These are phyloP conservation scores for Aspergillus diversus DNA, from an alignment of 495 filamentous ascomycete genomes.

Conservation along the genomic window DNA sequence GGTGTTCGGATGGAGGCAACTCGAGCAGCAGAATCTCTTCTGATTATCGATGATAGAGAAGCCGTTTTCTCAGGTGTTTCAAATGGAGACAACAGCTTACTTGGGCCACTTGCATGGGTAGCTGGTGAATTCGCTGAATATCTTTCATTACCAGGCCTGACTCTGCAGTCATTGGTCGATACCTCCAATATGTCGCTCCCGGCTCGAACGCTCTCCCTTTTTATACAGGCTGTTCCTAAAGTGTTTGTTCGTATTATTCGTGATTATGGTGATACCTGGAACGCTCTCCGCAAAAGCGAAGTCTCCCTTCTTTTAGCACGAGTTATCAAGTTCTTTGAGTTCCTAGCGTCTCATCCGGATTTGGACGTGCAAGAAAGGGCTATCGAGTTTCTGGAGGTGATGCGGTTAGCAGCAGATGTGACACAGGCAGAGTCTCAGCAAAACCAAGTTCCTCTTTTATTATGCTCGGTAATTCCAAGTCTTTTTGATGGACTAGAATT, in stretches of 20 bases:
- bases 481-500: slow-evolving; percentile 85
- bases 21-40: slow-evolving; percentile 75
- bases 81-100: slow-evolving; percentile 58
- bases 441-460: slow-evolving; percentile 72
- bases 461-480: slow-evolving; percentile 85
- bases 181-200: slow-evolving; percentile 60
- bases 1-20: slow-evolving; percentile 76
- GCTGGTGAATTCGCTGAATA: slow-evolving; percentile 80
- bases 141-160: slow-evolving; percentile 65
- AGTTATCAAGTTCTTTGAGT: slow-evolving; percentile 79
- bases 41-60: slow-evolving; percentile 56
- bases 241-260: slow-evolving; percentile 69
- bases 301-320: slow-evolving; percentile 75
- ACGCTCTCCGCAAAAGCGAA: slow-evolving; percentile 65
- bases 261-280: slow-evolving; percentile 59
- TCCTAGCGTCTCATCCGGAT: slow-evolving; percentile 75
- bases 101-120: slow-evolving; percentile 79
- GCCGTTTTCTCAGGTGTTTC: slow-evolving; percentile 49
- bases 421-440: slow-evolving; percentile 61
- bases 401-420: slow-evolving; percentile 83
- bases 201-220: slow-evolving; percentile 68
- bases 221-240: slow-evolving; percentile 87
- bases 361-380: slow-evolving; percentile 96
- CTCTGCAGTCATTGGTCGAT: slow-evolving; percentile 74
- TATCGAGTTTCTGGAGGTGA: slow-evolving; percentile 87